Evolutionary conservation across 805 yeast genomes (phyloP), one percentile per base, ranked within the genome.

Genomic region (Lipomyces mesembrius): DNA sequence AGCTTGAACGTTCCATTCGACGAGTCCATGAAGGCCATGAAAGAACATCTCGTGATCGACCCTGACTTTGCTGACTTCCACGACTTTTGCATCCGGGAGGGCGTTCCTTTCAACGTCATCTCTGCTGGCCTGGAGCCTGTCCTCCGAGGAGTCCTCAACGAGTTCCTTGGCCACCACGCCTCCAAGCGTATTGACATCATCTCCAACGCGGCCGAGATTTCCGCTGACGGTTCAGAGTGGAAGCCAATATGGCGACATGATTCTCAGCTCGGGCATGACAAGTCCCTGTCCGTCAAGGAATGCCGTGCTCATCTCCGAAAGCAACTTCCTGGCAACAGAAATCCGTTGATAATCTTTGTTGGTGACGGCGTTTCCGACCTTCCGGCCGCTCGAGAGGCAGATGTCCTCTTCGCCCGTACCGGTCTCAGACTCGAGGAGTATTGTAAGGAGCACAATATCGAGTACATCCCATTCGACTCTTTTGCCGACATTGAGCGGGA

Each of bases 301-400:
- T 79, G 79, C 75, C 73, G 77, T 37, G 60, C 62, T 6, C 68
- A 62, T 29, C 65, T 67, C 59, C 62, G 70, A 53, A 68, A 68
- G 60, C 70, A 66, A 25, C 67, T 67, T 8, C 74, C 73, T 4
- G 71, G 65, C 46, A 65, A 63, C 56, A 61, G 63, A 29, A 32
- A 60, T 37, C 88, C 88, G 0, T 76, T 84, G 62, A 73, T 86
- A 35, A 77, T 77, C 12, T 85, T 87, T 39, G 79, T 86, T 66
- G 89, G 89, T 9, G 83, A 85, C 52, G 90, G 90, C 4, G 83
- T 85, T 35, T 80, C 81, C n/a, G 83, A 80, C 62, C 73, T 80
- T 37, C 81, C 83, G 9, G 83, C 83, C 12, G 83, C 83, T 3
- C 73, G 78, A 27, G 79, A 79, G 71, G 82, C 83, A 6, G 83